Conservation (phyloP, 441 rosid genomes). For the Gossypium schwendimanii region DNA sequence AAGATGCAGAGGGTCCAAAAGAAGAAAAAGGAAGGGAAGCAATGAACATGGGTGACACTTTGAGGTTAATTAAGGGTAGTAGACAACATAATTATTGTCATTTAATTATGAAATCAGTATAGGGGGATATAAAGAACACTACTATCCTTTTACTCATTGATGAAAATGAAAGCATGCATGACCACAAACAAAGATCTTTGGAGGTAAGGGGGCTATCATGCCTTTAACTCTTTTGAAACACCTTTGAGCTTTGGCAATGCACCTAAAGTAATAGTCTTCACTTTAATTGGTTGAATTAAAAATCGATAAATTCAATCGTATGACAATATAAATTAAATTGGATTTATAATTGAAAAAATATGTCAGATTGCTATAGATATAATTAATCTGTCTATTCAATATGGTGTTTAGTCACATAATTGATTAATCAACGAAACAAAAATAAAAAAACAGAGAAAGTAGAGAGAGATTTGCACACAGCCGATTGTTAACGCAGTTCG, state of each 20-base stretch:
- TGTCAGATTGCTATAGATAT: no score
- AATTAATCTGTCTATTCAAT: no score
- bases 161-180: neutral
- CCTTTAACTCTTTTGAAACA: slow-evolving; percentile 13
- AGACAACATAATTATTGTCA: slow-evolving; percentile 15
- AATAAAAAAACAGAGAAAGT: no score
- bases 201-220: slow-evolving; percentile 4
- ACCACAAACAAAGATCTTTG: neutral
- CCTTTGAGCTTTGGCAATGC: slow-evolving; percentile 27
- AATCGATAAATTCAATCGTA: neutral
- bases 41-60: slow-evolving; percentile 13
- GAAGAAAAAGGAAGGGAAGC: neutral
- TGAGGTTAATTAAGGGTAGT: neutral
- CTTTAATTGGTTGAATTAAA: neutral
- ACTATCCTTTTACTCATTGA: slow-evolving; percentile 21
- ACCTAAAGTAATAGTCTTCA: neutral
- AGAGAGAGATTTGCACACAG: no score
- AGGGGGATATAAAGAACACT: slow-evolving; percentile 12
- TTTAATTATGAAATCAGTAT: slow-evolving; percentile 4
- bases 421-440: no score
- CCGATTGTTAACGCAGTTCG: no score
- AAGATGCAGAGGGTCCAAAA: neutral
- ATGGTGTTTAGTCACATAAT: no score
- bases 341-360: neutral
- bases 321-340: neutral